Percentiles rank a stretch among this genome's conserved stretches.
These are phyloP conservation scores for Saccharata proteae DNA, from an alignment of 2,329 filamentous ascomycete genomes.

Conservation along the genomic window DNA sequence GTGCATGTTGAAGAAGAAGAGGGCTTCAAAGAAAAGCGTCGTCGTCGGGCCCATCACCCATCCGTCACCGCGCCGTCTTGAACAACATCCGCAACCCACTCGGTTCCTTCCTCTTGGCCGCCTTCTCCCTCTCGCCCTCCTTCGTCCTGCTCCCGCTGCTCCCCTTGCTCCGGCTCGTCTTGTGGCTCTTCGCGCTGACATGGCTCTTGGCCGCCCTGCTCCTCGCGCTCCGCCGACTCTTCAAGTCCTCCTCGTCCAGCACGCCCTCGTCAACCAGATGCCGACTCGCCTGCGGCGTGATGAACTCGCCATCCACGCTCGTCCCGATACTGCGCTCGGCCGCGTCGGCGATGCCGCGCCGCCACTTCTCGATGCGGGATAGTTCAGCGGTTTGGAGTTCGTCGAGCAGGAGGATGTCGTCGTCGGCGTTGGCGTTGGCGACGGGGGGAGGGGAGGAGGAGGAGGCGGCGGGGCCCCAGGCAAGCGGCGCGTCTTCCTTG, in stretches of 20 bases:
- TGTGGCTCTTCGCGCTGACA: slow-evolving; percentile 13
- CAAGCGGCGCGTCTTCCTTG: slow-evolving; percentile 22
- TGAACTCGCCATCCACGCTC: slow-evolving; percentile 53
- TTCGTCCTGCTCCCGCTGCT: slow-evolving; percentile 17
- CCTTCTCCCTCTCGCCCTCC: slow-evolving; percentile 21
- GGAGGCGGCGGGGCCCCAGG: slow-evolving; percentile 12
- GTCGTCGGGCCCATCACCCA: background rate
- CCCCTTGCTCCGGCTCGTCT: slow-evolving; percentile 14
- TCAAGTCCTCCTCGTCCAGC: slow-evolving; percentile 36
- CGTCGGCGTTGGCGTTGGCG: slow-evolving; percentile 13
- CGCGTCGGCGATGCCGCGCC: slow-evolving; percentile 49
- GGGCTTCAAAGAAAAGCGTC: too few species aligned
- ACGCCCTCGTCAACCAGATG: slow-evolving; percentile 33
- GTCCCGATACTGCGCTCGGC: slow-evolving; percentile 43
- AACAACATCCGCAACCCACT: slow-evolving; percentile 32
- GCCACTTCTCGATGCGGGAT: slow-evolving; percentile 50
- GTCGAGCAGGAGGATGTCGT: slow-evolving; percentile 31
- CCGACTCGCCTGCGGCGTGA: slow-evolving; percentile 44
- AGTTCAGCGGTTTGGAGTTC: slow-evolving; percentile 46
- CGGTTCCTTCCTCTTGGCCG: slow-evolving; percentile 29
- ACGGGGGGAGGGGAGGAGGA: slow-evolving; percentile 3
- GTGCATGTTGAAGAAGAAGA: too few species aligned
- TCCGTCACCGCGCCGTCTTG: too few species aligned
- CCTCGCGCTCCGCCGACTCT: slow-evolving; percentile 21
- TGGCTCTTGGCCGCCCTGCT: slow-evolving; percentile 17